phyloP scores from a whole-genome alignment of 805 yeast species.

The Zygosaccharomyces rouxii region DNA sequence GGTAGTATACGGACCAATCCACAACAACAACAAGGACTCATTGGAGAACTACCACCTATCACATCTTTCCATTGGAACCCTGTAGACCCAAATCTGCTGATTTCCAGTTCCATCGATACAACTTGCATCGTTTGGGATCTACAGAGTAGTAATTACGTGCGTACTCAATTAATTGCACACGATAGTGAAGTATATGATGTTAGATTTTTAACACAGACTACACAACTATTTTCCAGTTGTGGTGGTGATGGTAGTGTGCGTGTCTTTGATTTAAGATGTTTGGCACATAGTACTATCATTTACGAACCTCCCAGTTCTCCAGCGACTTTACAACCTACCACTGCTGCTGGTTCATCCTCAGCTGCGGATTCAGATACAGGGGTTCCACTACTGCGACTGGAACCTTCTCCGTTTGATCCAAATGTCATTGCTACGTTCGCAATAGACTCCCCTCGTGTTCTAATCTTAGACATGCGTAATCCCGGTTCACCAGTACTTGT shows the following conservation, averaged over 20 bases:
- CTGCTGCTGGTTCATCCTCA: slow-evolving; percentile 3
- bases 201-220: slow-evolving; percentile 67
- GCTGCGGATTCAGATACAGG: slow-evolving; percentile 5
- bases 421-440: slow-evolving; percentile 82
- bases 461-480: slow-evolving; percentile 76
- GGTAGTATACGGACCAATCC: background rate
- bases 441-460: slow-evolving; percentile 58
- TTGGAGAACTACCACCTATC: slow-evolving; percentile 66
- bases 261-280: slow-evolving; percentile 80
- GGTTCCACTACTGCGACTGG: slow-evolving; percentile 66
- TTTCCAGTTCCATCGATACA: slow-evolving; percentile 89
- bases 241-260: slow-evolving; percentile 95
- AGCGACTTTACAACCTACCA: slow-evolving; percentile 11
- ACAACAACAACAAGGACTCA: slow-evolving; percentile 3
- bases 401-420: slow-evolving; percentile 74
- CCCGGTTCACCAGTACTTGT: slow-evolving; percentile 79
- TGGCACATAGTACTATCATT: slow-evolving; percentile 92
- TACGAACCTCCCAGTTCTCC: slow-evolving; percentile 57
- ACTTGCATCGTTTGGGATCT: slow-evolving; percentile 96
- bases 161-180: slow-evolving; percentile 93
- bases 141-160: slow-evolving; percentile 50
- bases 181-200: slow-evolving; percentile 95
- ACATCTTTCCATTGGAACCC: slow-evolving; percentile 93
- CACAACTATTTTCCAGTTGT: slow-evolving; percentile 77
- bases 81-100: slow-evolving; percentile 60